Base-by-base conservation (phyloP, 2,329 filamentous ascomycete species). In the Pseudogymnoascus sp. region DNA sequence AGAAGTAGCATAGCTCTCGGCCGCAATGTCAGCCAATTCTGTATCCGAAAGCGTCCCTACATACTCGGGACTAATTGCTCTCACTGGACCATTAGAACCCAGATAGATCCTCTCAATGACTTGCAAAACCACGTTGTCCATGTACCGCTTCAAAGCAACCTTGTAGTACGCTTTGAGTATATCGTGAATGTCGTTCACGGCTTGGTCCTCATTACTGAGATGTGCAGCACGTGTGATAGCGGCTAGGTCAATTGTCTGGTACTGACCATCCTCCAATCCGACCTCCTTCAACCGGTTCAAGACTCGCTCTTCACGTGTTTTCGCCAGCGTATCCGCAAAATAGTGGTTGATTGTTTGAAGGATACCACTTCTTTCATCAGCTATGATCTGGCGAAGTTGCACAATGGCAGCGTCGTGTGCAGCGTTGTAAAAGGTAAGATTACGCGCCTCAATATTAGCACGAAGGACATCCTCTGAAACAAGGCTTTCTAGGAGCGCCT, bases 11-110 rank as follows among this genome's bases (percentile, higher is more conserved):
- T 17, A 41, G 38, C 38, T 41, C 35, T 60, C 59, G 3, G 35
- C 59, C 41, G 59, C 59, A 15, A 60, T 42, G n/a, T 88, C 88
- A 17, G 82, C 77, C 80, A 85, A 86, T 67, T 87, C 84, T 33
- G 78, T 76, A 0, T 81, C 82, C 0, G 82, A 82, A 5, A 84
- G 74, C 35, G 78, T 81, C 6, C 79, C 69, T 25, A 80, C 71
- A 60, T 73, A 73, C 35, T 31, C 35, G 12, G 59, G 35, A 25
- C 21, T 29, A 17, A 61, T 31, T 38, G 27, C 36, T 21, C 29
- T 61, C 36, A 61, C 35, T 17, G 59, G 59, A 29, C 36, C 39
- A 42, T 41, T 44, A 29, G 36, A 15, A 29, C 59, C 59, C 25
- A 61, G 59, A 44, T 61, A 44, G 39, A 27, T 27, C 39, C 39